Percentiles rank a stretch among this genome's conserved stretches.
Conservation (phyloP, 352 stramenopile genomes). For the Globisporangium mamillatum region DNA sequence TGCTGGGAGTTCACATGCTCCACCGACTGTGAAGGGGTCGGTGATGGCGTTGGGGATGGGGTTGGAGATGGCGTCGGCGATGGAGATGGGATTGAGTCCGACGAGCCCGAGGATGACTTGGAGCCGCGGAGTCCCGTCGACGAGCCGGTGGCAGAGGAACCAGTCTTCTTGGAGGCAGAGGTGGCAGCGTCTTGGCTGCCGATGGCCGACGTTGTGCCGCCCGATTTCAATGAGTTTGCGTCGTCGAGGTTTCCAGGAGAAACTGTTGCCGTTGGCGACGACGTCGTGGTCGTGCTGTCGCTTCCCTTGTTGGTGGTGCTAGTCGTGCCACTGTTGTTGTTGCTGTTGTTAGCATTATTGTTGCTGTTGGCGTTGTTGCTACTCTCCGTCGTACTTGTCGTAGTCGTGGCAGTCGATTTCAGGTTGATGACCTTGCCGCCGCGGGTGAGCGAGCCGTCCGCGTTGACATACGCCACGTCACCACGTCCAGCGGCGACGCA, state of each 20-base stretch:
- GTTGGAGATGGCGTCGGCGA: conserved; percentile 4
- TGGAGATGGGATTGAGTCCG: conserved; percentile 8
- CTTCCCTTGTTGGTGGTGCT: not conserved
- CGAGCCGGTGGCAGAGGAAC: conserved; percentile 1
- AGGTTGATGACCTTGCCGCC: conserved; percentile 34
- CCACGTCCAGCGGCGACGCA: conserved; percentile 44
- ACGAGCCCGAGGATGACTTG: conserved; percentile 11
- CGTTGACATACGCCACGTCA: conserved; percentile 71
- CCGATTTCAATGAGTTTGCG: conserved; percentile 1
- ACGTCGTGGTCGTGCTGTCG: not conserved
- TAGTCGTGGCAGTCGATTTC: conserved; percentile 14
- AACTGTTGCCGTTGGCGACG: conserved; percentile 11
- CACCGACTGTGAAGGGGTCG: conserved; percentile 8
- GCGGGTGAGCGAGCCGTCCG: conserved; percentile 56
- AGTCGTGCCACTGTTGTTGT: not conserved
- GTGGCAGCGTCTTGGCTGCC: conserved; percentile 8
- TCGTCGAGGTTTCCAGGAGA: conserved; percentile 12
- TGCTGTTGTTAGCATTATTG: conserved; percentile 19
- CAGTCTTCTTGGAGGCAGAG: not conserved
- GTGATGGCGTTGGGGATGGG: not conserved
- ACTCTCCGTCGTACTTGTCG: conserved; percentile 2
- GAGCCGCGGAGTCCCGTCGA: conserved; percentile 11
- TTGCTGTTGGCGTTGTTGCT: conserved; percentile 3
- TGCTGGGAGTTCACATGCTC: conserved; percentile 27
- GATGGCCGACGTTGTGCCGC: conserved; percentile 6